These are phyloP conservation scores for Fusarium metavorans DNA, from an alignment of 2,329 filamentous ascomycete genomes.

Conservation along the genomic window DNA sequence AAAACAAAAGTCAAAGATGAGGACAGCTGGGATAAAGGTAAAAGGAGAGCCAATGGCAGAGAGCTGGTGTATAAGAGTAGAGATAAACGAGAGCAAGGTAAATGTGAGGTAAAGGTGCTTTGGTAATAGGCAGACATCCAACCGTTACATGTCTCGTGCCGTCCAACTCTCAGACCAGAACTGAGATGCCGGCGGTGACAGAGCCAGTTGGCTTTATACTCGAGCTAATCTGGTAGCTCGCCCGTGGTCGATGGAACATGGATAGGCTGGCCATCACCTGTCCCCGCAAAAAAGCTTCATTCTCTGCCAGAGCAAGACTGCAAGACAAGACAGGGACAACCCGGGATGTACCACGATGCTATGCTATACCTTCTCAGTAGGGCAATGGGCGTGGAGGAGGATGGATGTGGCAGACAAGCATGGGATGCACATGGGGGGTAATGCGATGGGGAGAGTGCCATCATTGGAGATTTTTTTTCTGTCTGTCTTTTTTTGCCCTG, in stretches of 20 bases:
- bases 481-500: background rate
- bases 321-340: constrained; percentile 8
- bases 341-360: background rate
- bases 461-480: background rate
- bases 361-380: constrained; percentile 6
- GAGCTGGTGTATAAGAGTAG: constrained; percentile 3
- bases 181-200: constrained; percentile 46
- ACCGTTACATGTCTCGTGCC: constrained; percentile 58
- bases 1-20: constrained; percentile 1
- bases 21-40: background rate
- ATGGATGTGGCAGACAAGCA: constrained; percentile 21
- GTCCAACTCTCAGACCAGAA: constrained; percentile 51
- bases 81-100: constrained; percentile 20
- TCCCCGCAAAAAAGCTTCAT: constrained; percentile 18
- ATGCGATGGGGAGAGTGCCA: constrained; percentile 1
- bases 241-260: constrained; percentile 30
- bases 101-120: constrained; percentile 44
- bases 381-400: constrained; percentile 16
- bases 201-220: constrained; percentile 57
- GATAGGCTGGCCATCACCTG: background rate
- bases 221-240: constrained; percentile 28
- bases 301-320: constrained; percentile 25
- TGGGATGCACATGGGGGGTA: constrained; percentile 19
- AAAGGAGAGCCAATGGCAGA: constrained; percentile 11
- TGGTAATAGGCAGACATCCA: constrained; percentile 49